phyloP scores from a whole-genome alignment of 345 rosid genomes.

The Camelina sativa region DNA sequence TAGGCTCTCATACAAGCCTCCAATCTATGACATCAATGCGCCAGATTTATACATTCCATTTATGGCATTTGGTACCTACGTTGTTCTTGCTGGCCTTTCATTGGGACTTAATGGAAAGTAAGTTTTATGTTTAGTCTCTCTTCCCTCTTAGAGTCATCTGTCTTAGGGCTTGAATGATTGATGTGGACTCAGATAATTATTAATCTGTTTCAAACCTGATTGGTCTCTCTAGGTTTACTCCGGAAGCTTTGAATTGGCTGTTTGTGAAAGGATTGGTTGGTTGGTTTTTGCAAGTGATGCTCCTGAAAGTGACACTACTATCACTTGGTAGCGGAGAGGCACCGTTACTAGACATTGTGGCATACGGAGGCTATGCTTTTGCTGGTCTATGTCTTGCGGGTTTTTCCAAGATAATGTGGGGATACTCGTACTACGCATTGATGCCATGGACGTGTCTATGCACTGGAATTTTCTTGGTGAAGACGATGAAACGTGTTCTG shows the following conservation, averaged over 20 bases:
- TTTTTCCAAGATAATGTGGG: conserved; percentile 45
- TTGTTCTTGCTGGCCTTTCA: conserved; percentile 73
- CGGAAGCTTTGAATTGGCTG: conserved; percentile 63
- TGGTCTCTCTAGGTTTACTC: conserved; percentile 45
- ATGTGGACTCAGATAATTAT: neutral
- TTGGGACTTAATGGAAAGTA: conserved; percentile 67
- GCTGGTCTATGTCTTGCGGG: conserved; percentile 58
- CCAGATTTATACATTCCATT: conserved; percentile 79
- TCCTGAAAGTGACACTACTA: conserved; percentile 50
- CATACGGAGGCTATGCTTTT: conserved; percentile 63
- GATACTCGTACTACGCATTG: conserved; percentile 50
- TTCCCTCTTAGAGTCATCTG: neutral
- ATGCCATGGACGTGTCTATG: conserved; percentile 57
- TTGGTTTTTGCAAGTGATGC: conserved; percentile 59
- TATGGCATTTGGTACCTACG: conserved; percentile 71
- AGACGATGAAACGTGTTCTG: conserved; percentile 73
- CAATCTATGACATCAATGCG: conserved; percentile 73
- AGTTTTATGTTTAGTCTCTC: conserved; percentile 22
- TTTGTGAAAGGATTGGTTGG: conserved; percentile 61
- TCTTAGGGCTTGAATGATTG: neutral
- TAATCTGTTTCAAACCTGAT: neutral
- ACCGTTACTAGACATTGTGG: conserved; percentile 54
- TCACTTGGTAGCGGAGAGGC: conserved; percentile 65
- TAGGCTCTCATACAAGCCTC: conserved; percentile 69
- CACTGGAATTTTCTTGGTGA: conserved; percentile 60